phyloP scores from a whole-genome alignment of 2,329 filamentous ascomycete species.

The Rutstroemia sydowiana region DNA sequence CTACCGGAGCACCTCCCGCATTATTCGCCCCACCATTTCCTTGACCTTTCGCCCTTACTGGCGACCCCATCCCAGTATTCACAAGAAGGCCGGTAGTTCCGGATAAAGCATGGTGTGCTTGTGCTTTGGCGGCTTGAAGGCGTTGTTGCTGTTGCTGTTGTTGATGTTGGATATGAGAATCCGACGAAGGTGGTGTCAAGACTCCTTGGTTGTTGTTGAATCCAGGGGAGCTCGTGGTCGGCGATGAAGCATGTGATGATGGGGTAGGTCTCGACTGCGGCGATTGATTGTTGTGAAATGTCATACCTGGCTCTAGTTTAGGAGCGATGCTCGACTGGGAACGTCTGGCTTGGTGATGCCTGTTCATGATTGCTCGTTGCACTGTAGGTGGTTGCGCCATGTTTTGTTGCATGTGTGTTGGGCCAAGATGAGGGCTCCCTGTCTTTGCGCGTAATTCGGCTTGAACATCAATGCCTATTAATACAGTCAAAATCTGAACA shows the following conservation, averaged over 20 bases:
- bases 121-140: slow-evolving; percentile 23
- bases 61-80: slow-evolving; percentile 21
- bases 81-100: slow-evolving; percentile 18
- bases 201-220: slow-evolving; percentile 49
- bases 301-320: slow-evolving; percentile 54
- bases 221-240: slow-evolving; percentile 54
- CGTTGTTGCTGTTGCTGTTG: slow-evolving; percentile 35
- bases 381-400: slow-evolving; percentile 68
- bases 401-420: slow-evolving; percentile 59
- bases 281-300: slow-evolving; percentile 34
- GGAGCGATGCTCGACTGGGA: slow-evolving; percentile 69
- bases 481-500: slow-evolving; percentile 12
- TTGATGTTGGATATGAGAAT: slow-evolving; percentile 45
- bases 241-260: slow-evolving; percentile 69
- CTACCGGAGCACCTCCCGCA: slow-evolving; percentile 33
- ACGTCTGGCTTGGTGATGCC: slow-evolving; percentile 62
- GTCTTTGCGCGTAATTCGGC: slow-evolving; percentile 90
- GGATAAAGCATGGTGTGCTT: slow-evolving; percentile 23
- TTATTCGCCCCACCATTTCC: slow-evolving; percentile 30
- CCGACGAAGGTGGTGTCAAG: slow-evolving; percentile 53
- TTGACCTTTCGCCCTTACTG: slow-evolving; percentile 26
- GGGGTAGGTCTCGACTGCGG: slow-evolving; percentile 76
- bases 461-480: slow-evolving; percentile 86
- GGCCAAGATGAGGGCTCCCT: slow-evolving; percentile 72
- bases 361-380: slow-evolving; percentile 73